A percentile compares a stretch with the other conserved stretches of the same genome.
These are phyloP conservation scores for Phaeosphaeriaceae sp. DNA, from an alignment of 2,329 filamentous ascomycete species.

Conservation along the genomic window DNA sequence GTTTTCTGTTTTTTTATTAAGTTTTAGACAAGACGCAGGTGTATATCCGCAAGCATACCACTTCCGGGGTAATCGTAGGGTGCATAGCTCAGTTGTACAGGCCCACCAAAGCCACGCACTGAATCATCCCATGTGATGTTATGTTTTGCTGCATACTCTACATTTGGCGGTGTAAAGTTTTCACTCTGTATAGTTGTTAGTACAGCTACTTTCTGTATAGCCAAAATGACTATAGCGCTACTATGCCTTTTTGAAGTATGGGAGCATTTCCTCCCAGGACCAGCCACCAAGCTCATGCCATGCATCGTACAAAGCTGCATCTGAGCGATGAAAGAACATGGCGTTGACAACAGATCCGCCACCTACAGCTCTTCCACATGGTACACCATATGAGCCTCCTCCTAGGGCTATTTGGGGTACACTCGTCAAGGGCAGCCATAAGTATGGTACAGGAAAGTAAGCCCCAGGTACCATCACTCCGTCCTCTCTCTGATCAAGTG, in stretches of 20 bases:
- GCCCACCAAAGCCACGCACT: too few relatives aligned
- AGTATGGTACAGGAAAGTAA: not conserved
- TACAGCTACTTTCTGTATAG: not conserved
- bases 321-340: constrained; percentile 8
- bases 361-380: constrained; percentile 14
- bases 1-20: too few relatives aligned
- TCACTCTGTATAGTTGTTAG: constrained; percentile 2
- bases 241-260: constrained; percentile 18
- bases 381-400: not conserved
- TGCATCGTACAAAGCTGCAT: constrained; percentile 11
- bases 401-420: constrained; percentile 8
- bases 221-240: too few relatives aligned
- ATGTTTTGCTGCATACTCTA: too few relatives aligned
- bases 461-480: constrained; percentile 1
- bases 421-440: constrained; percentile 6
- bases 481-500: not conserved
- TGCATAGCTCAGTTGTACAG: too few relatives aligned
- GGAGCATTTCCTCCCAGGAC: constrained; percentile 21
- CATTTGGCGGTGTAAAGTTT: constrained; percentile 11
- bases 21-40: too few relatives aligned
- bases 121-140: too few relatives aligned
- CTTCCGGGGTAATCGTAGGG: too few relatives aligned
- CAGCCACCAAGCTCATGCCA: constrained; percentile 18
- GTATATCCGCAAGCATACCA: too few relatives aligned
- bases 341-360: constrained; percentile 19